A percentile compares a stretch with the other conserved stretches of the same genome.
Conservation (phyloP, 495 filamentous ascomycete genomes). For the Aspergillus hancockii region DNA sequence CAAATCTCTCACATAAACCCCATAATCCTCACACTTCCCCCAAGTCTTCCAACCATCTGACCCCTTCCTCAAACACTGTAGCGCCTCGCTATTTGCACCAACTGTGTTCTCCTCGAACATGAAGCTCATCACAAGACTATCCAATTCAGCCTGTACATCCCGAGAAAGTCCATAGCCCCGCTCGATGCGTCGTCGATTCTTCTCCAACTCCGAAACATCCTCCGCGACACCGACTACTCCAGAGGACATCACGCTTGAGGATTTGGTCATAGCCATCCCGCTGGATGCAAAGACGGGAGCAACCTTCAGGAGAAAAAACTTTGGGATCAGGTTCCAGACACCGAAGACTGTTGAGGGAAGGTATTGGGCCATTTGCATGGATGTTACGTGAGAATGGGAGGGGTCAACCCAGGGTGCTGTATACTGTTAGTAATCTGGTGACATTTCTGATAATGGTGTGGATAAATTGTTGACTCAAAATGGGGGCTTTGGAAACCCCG, state of each 20-base stretch:
- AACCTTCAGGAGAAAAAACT: slow-evolving; percentile 33
- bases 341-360: slow-evolving; percentile 29
- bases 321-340: slow-evolving; percentile 35
- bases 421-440: slow-evolving; percentile 12
- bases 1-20: slow-evolving; percentile 21
- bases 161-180: slow-evolving; percentile 20
- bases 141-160: slow-evolving; percentile 25
- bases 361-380: slow-evolving; percentile 29
- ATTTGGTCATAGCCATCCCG: slow-evolving; percentile 16
- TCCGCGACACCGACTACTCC: background rate
- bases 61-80: slow-evolving; percentile 32
- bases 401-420: slow-evolving; percentile 50
- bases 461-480: too few species aligned
- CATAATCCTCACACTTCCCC: slow-evolving; percentile 35
- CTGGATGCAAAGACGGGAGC: slow-evolving; percentile 25
- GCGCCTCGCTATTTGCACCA: slow-evolving; percentile 37
- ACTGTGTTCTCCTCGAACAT: slow-evolving; percentile 31
- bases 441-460: too few species aligned
- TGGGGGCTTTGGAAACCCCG: too few species aligned
- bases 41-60: slow-evolving; percentile 18
- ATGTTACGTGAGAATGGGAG: slow-evolving; percentile 34
- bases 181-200: slow-evolving; percentile 22
- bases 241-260: slow-evolving; percentile 9
- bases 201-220: slow-evolving; percentile 10
- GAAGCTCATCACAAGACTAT: slow-evolving; percentile 15